Percentiles rank a stretch among this genome's conserved stretches.
Conservation (phyloP, 2,329 filamentous ascomycete species). For the Pestalotiopsis sp. region DNA sequence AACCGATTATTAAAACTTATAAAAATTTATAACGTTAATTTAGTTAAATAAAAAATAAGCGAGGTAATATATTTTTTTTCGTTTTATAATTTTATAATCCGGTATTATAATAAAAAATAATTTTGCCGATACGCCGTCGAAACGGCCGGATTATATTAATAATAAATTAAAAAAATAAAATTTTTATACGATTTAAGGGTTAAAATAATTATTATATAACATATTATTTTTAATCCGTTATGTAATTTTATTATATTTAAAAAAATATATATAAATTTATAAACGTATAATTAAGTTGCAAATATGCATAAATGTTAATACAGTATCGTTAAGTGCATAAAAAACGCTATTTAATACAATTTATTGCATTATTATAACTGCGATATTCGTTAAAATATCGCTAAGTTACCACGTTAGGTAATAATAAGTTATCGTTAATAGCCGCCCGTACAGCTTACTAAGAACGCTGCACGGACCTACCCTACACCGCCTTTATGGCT, state of each 20-base stretch:
- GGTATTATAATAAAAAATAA: conserved; percentile 3
- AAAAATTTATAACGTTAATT: background rate
- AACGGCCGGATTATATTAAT: background rate
- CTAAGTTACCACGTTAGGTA: too few species aligned
- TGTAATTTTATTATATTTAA: background rate
- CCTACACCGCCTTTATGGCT: too few species aligned
- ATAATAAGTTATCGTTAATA: too few species aligned
- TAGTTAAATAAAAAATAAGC: conserved; percentile 2
- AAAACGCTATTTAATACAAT: too few species aligned
- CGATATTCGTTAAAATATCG: too few species aligned
- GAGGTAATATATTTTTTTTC: conserved; percentile 4
- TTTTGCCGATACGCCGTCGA: background rate
- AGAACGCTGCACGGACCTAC: too few species aligned
- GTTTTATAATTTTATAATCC: background rate
- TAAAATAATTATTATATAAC: background rate
- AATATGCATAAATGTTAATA: too few species aligned
- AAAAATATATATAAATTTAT: background rate
- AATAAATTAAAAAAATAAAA: background rate
- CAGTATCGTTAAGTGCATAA: too few species aligned
- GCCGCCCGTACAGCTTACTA: too few species aligned
- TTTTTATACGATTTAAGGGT: background rate
- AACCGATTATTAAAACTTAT: background rate
- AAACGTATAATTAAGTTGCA: background rate
- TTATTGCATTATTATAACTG: too few species aligned
- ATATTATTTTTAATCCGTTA: background rate